Conservation (phyloP, 1,139 yeast genomes). For the Yamadazyma diddensiae region DNA sequence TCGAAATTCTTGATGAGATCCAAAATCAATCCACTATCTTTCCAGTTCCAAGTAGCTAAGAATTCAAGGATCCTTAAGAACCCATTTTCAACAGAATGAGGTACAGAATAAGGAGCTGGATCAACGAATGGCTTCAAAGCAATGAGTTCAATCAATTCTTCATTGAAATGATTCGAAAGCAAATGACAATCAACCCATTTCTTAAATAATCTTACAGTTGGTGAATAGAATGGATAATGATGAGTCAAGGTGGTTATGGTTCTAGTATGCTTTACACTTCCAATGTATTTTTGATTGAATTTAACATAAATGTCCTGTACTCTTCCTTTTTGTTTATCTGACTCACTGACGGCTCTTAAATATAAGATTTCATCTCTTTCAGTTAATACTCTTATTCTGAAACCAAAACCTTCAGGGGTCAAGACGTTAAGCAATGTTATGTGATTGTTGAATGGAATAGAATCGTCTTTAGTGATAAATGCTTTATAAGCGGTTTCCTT, state of each 20-base stretch:
- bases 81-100: conserved; percentile 77
- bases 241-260: conserved; percentile 68
- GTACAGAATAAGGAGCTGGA: conserved; percentile 76
- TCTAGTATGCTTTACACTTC: conserved; percentile 79
- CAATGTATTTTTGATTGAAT: conserved; percentile 65
- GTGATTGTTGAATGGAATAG: conserved; percentile 62
- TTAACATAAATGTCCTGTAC: conserved; percentile 62
- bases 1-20: conserved; percentile 62
- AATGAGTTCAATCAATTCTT: conserved; percentile 77
- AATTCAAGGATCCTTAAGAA: conserved; percentile 72
- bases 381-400: conserved; percentile 67
- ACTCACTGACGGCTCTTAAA: conserved; percentile 63
- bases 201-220: conserved; percentile 81
- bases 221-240: conserved; percentile 71
- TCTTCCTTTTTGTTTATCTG: conserved; percentile 56
- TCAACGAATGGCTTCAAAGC: conserved; percentile 85
- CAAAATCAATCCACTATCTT: conserved; percentile 74
- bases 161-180: conserved; percentile 64
- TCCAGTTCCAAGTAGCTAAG: conserved; percentile 91
- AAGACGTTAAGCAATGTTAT: conserved; percentile 61
- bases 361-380: conserved; percentile 80
- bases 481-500: conserved; percentile 54
- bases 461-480: conserved; percentile 59
- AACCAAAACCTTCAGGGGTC: conserved; percentile 87
- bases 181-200: conserved; percentile 80